Conservation (phyloP, 2,329 filamentous ascomycete genomes). For the Claviceps sorghi region DNA sequence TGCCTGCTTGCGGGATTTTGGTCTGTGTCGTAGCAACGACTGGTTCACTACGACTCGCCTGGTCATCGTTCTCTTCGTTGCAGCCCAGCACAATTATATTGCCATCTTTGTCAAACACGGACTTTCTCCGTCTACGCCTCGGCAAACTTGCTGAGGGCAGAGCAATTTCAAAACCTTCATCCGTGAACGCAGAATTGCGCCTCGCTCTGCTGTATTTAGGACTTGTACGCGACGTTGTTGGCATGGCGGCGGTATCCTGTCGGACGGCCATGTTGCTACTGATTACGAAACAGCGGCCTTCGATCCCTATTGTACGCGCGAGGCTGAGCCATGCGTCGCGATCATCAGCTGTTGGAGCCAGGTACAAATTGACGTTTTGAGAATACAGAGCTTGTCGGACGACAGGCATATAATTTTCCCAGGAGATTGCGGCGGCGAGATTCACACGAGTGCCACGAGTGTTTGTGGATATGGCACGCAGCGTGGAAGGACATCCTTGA, state of each 20-base stretch:
- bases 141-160: slow-evolving; percentile 18
- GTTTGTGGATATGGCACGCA: slow-evolving; percentile 63
- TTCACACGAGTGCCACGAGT: slow-evolving; percentile 70
- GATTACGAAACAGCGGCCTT: slow-evolving; percentile 75
- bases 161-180: slow-evolving; percentile 34
- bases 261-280: slow-evolving; percentile 68
- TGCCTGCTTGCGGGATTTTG: not conserved
- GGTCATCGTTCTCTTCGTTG: slow-evolving; percentile 13
- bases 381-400: slow-evolving; percentile 70
- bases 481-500: slow-evolving; percentile 63
- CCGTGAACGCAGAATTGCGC: slow-evolving; percentile 25
- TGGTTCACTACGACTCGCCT: not conserved
- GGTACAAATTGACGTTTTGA: slow-evolving; percentile 83
- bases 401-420: slow-evolving; percentile 94
- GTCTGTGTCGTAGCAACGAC: not conserved
- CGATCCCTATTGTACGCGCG: slow-evolving; percentile 68
- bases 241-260: not conserved
- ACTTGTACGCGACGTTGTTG: not conserved
- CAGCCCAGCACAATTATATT: slow-evolving; percentile 37
- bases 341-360: slow-evolving; percentile 78
- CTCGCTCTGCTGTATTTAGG: slow-evolving; percentile 12
- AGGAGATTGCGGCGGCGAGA: slow-evolving; percentile 79
- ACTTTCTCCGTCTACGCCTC: slow-evolving; percentile 20
- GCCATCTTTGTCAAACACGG: slow-evolving; percentile 37
- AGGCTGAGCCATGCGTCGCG: slow-evolving; percentile 69